Conservation (phyloP, 352 stramenopile genomes). For the Globisporangium spiculum region DNA sequence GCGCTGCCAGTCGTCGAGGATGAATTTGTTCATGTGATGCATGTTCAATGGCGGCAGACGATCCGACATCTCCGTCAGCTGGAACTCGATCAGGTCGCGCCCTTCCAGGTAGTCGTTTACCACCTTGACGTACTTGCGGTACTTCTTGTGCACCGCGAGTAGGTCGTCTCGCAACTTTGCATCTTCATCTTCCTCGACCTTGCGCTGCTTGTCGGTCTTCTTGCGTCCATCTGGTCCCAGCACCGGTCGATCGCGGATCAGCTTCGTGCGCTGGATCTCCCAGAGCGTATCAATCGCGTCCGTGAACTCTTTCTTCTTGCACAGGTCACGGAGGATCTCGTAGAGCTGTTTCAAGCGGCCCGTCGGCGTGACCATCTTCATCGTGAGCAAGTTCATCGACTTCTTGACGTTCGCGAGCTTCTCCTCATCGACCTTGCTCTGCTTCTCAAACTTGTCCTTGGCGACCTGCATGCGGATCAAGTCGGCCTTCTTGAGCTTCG, state of each 20-base stretch:
- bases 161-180: constrained; percentile 60
- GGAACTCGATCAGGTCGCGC: constrained; percentile 82
- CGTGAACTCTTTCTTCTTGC: constrained; percentile 84
- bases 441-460: constrained; percentile 86
- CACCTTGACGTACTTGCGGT: constrained; percentile 84
- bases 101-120: constrained; percentile 66
- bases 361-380: constrained; percentile 86
- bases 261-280: constrained; percentile 81
- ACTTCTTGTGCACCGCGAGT: constrained; percentile 81
- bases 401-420: constrained; percentile 88
- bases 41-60: constrained; percentile 84
- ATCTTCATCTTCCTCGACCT: constrained; percentile 77
- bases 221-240: constrained; percentile 44
- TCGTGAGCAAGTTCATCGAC: constrained; percentile 70
- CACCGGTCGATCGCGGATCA: constrained; percentile 42
- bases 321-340: constrained; percentile 80
- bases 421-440: constrained; percentile 86
- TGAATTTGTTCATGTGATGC: constrained; percentile 91
- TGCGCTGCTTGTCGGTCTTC: constrained; percentile 66
- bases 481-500: constrained; percentile 85
- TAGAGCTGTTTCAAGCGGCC: constrained; percentile 82
- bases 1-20: constrained; percentile 98
- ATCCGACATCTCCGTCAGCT: constrained; percentile 87
- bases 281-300: constrained; percentile 85
- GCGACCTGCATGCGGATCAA: constrained; percentile 84